These are phyloP conservation scores for Ceratobasidium sp. DNA, from an alignment of 1,284 basidiomycete species.

Conservation along the genomic window DNA sequence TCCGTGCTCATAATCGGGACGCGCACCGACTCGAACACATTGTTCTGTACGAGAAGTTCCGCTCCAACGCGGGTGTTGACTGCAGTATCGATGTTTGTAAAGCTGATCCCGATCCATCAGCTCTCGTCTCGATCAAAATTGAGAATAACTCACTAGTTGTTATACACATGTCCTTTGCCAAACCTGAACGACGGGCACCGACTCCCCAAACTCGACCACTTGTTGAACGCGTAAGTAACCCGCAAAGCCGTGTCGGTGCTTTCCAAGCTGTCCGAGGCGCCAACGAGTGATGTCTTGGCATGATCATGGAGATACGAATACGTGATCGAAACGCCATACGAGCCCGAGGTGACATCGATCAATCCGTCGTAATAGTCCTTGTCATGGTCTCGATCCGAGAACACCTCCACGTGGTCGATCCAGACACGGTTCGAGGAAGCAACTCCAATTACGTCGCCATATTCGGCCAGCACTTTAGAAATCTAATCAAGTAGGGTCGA, in stretches of 20 bases:
- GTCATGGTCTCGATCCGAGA: slow-evolving; percentile 43
- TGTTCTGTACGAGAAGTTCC: slow-evolving; percentile 59
- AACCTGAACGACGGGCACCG: slow-evolving; percentile 56
- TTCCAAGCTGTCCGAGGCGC: slow-evolving; percentile 39
- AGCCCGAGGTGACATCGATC: slow-evolving; percentile 39
- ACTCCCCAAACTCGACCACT: slow-evolving; percentile 50
- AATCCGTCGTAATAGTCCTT: slow-evolving; percentile 47
- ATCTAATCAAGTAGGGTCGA: slow-evolving; percentile 28
- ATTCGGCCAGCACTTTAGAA: slow-evolving; percentile 20
- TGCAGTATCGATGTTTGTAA: slow-evolving; percentile 63
- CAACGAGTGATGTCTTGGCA: slow-evolving; percentile 46
- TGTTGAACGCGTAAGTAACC: slow-evolving; percentile 47
- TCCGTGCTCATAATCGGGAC: slow-evolving; percentile 33
- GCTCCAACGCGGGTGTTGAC: slow-evolving; percentile 42
- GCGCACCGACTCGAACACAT: slow-evolving; percentile 55
- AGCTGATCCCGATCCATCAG: slow-evolving; percentile 47
- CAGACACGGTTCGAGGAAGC: slow-evolving; percentile 41
- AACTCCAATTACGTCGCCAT: slow-evolving; percentile 44
- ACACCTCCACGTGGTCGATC: slow-evolving; percentile 46
- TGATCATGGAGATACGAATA: slow-evolving; percentile 47
- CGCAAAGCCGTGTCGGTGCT: slow-evolving; percentile 36
- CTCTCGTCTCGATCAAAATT: background rate
- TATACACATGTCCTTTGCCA: slow-evolving; percentile 49
- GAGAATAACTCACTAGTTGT: slow-evolving; percentile 18
- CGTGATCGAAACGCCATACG: slow-evolving; percentile 33